Evolutionary conservation across 164 flowering plant species (phyloP).

Genomic region (Vitis labrusca): DNA sequence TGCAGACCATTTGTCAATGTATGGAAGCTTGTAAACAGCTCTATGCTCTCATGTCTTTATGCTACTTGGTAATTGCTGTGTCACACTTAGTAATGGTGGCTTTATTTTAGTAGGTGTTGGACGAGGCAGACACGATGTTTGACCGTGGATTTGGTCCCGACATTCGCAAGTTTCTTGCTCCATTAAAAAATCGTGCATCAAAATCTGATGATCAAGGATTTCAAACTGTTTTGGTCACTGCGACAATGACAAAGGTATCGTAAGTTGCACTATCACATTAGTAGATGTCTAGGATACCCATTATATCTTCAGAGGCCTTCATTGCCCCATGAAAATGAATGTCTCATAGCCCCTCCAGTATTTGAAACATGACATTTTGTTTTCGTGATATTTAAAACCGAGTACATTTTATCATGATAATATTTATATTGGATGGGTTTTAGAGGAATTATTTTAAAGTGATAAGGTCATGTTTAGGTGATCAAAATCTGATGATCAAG

Average conservation of each 20-base stretch:
- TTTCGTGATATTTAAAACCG: no score
- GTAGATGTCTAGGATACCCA: neutral
- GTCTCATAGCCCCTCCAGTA: no score
- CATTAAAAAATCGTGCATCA: slow-evolving; percentile 72
- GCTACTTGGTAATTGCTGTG: neutral
- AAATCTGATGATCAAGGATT: slow-evolving; percentile 70
- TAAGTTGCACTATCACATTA: slow-evolving; percentile 5
- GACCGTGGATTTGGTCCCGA: slow-evolving; percentile 99
- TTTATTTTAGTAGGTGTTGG: slow-evolving; percentile 63
- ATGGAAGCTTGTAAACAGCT: neutral
- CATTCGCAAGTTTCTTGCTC: slow-evolving; percentile 82
- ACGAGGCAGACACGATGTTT: slow-evolving; percentile 99
- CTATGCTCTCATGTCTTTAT: neutral
- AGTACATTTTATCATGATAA: no score
- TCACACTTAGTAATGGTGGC: slow-evolving; percentile 10
- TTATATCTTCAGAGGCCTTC: no score
- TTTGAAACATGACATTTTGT: no score
- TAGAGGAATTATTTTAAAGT: no score
- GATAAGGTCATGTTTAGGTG: no score
- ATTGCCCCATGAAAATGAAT: no score
- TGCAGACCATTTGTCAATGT: neutral
- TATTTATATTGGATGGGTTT: no score
- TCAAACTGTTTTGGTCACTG: slow-evolving; percentile 88
- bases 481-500: slow-evolving; percentile 58
- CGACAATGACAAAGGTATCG: slow-evolving; percentile 88